A percentile compares a stretch with the other conserved stretches of the same genome.
Evolutionary conservation across 371 early-diverging fungal genomes (phyloP).

Genomic region (Actinomortierella wolfii): DNA sequence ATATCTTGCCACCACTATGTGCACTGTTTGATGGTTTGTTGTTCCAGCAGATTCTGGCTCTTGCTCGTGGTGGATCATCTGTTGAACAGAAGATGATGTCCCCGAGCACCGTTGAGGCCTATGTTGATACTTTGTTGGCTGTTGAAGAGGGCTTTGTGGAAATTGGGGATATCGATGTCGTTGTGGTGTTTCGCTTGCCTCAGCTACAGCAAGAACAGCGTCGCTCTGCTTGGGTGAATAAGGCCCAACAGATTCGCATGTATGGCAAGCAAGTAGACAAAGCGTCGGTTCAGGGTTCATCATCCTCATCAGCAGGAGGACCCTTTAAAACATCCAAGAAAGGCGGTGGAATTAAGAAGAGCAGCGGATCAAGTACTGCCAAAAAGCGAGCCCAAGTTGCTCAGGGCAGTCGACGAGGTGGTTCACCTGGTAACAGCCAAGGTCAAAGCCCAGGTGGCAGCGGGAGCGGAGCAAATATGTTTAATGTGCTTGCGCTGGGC

Average conservation of each 20-base stretch:
- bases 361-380: conserved; percentile 16
- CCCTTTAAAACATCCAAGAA: conserved; percentile 19
- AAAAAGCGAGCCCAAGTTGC: conserved; percentile 23
- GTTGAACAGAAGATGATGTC: conserved; percentile 29
- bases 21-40: conserved; percentile 40
- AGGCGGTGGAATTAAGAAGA: conserved; percentile 34
- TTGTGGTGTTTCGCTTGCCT: conserved; percentile 26
- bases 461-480: conserved; percentile 34
- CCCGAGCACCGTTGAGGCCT: conserved; percentile 19
- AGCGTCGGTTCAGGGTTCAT: not conserved
- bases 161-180: conserved; percentile 43
- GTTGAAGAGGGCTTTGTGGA: conserved; percentile 41
- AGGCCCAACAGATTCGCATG: too few species aligned
- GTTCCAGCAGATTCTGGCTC: conserved; percentile 36
- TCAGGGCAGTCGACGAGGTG: not conserved
- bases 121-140: conserved; percentile 24
- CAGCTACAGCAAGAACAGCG: conserved; percentile 7
- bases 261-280: conserved; percentile 20
- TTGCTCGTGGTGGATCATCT: conserved; percentile 37
- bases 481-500: conserved; percentile 38
- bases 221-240: too few species aligned
- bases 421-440: not conserved
- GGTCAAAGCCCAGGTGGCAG: conserved; percentile 8
- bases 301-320: not conserved
- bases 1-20: conserved; percentile 27